Conservation (phyloP, 2,329 filamentous ascomycete genomes). For the Emmonsiellopsis sp. region DNA sequence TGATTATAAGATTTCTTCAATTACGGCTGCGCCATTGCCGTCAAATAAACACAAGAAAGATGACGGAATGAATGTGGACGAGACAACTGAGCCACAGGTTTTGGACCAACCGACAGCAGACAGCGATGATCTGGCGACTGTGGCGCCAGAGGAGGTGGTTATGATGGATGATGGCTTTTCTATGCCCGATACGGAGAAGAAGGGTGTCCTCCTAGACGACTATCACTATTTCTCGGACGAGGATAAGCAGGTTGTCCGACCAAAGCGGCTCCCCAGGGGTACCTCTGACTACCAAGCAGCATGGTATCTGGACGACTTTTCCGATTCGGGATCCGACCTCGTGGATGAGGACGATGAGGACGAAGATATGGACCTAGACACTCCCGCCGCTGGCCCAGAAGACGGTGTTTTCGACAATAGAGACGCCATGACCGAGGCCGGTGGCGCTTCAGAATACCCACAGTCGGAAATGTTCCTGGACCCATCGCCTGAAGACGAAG, state of each 20-base stretch:
- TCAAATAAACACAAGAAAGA: constrained; percentile 47
- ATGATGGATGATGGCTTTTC: constrained; percentile 60
- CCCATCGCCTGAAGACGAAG: constrained; percentile 71
- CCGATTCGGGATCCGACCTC: constrained; percentile 76
- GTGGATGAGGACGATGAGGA: constrained; percentile 61
- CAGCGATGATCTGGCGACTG: constrained; percentile 69
- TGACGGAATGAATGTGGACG: constrained; percentile 61
- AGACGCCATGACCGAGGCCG: constrained; percentile 58
- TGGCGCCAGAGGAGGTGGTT: constrained; percentile 76
- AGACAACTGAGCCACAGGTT: constrained; percentile 40
- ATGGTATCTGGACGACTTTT: constrained; percentile 80
- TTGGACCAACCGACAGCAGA: constrained; percentile 68
- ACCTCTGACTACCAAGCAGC: constrained; percentile 91
- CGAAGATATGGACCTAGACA: constrained; percentile 44
- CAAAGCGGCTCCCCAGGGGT: constrained; percentile 74
- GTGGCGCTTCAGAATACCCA: constrained; percentile 77
- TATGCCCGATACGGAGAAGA: constrained; percentile 51
- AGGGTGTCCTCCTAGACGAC: constrained; percentile 88
- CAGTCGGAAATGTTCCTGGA: constrained; percentile 88
- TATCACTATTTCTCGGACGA: constrained; percentile 98
- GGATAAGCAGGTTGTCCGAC: constrained; percentile 53
- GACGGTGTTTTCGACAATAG: constrained; percentile 60
- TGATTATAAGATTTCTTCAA: constrained; percentile 83
- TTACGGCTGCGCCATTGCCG: constrained; percentile 64
- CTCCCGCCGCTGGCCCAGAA: constrained; percentile 57